A percentile compares a stretch with the other conserved stretches of the same genome.
Conservation (phyloP, 768 basidiomycete genomes). For the Rhizopogon salebrosus region DNA sequence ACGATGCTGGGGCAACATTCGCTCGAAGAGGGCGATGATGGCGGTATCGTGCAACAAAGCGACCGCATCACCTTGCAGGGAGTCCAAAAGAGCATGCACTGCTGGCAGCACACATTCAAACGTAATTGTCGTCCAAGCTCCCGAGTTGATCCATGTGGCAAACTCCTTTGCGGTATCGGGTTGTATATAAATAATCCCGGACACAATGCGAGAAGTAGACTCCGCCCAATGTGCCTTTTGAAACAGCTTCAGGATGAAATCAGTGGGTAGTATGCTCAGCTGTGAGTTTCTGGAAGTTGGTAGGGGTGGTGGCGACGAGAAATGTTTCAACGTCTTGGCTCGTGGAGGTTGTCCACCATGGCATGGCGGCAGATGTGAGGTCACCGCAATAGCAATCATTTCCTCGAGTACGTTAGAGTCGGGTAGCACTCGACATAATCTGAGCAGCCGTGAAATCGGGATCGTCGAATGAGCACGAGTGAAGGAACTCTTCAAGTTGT, state of each 20-base stretch:
- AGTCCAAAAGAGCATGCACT: slow-evolving; percentile 45
- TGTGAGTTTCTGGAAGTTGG: not conserved
- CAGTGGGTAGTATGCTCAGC: slow-evolving; percentile 9
- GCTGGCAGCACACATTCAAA: slow-evolving; percentile 31
- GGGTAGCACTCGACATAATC: slow-evolving; percentile 30
- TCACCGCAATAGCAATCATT: slow-evolving; percentile 39
- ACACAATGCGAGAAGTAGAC: slow-evolving; percentile 39
- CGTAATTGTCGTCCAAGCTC: slow-evolving; percentile 13
- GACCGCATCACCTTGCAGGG: slow-evolving; percentile 13
- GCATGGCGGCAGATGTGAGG: slow-evolving; percentile 27
- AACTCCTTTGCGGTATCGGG: not conserved
- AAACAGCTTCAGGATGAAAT: slow-evolving; percentile 34
- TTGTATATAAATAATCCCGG: slow-evolving; percentile 36
- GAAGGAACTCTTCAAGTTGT: slow-evolving; percentile 15
- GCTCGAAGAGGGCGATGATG: slow-evolving; percentile 19
- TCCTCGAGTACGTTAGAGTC: slow-evolving; percentile 38
- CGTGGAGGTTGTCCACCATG: slow-evolving; percentile 18
- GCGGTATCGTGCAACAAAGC: slow-evolving; percentile 16
- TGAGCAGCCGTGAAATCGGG: slow-evolving; percentile 34
- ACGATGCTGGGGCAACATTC: slow-evolving; percentile 9
- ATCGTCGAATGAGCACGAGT: slow-evolving; percentile 3
- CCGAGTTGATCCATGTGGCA: slow-evolving; percentile 34
- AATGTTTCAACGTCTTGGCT: slow-evolving; percentile 3
- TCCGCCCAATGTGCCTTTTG: slow-evolving; percentile 36
- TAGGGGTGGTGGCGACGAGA: not conserved